Evolutionary conservation across 345 rosid species (phyloP), one percentile per base, ranked within the genome.

Genomic region (Carallia brachiata): DNA sequence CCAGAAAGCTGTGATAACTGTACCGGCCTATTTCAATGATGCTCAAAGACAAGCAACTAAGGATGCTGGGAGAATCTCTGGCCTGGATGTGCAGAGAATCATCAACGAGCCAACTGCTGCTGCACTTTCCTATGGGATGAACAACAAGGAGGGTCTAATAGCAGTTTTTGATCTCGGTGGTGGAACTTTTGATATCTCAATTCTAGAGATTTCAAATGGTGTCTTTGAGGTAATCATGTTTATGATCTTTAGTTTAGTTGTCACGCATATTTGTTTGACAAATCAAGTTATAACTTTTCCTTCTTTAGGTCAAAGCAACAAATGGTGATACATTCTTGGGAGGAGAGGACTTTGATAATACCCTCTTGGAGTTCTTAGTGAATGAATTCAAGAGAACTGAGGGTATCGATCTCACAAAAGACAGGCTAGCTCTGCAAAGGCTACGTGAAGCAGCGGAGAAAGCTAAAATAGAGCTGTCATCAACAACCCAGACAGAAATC

Each of bases 31-130:
- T 74, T 78, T 78, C 75, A 78, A 78, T 73, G 81, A 78, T 73
- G 81, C 81, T 62, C 81, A 78, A 57, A 70, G 81, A 63, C 81
- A 78, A 59, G 82, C 82, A 5, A 78, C 82, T 30, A 78, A 78
- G 70, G 82, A 78, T 74, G 82, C 82, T 19, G 82, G 82, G 19
- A 78, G 67, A 64, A 78, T 78, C 50, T 44, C 82, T 40, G 82
- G 82, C 34, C 78, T 78, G 36, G 78, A 78, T 56, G 82, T 78
- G 44, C 78, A 74, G 66, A 70, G 82, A 54, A 78, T 78, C 44
- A 78, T 78, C 65, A 78, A 78, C 52, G 82, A 78, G 66, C 82
- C 82, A n/a, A 78, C 82, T 57, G 82, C 82, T 12, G 82, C 82
- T 62, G 82, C 82, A 2, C 78, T 78, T 18, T 78, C 82, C 8